Evolutionary conservation across 2,329 filamentous ascomycete species (phyloP).

Genomic region (Colletotrichum caudatum): DNA sequence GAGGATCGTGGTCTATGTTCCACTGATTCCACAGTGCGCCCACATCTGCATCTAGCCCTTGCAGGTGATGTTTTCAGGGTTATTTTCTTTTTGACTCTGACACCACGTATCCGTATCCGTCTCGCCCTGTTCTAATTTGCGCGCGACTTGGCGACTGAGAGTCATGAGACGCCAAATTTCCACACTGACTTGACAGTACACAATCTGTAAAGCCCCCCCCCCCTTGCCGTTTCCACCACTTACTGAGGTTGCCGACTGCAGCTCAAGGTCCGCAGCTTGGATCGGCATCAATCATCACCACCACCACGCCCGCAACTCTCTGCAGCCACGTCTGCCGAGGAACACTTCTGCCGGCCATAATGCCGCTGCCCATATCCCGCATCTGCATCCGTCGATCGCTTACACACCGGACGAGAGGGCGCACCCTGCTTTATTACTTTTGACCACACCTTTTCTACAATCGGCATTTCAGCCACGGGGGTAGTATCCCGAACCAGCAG

Average conservation of each 20-base stretch:
- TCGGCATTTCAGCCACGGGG: neutral
- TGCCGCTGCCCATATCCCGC: conserved; percentile 19
- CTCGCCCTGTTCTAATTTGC: neutral
- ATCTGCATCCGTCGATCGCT: conserved; percentile 7
- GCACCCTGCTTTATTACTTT: neutral
- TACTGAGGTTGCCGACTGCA: conserved; percentile 5
- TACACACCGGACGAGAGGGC: neutral
- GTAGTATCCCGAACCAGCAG: neutral
- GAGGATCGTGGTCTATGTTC: neutral
- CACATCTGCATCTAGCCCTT: conserved; percentile 1
- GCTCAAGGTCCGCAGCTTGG: conserved; percentile 15
- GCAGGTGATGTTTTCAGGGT: neutral
- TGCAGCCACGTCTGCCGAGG: conserved; percentile 34
- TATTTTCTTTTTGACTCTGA: neutral
- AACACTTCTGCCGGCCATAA: conserved; percentile 5
- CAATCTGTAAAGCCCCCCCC: neutral
- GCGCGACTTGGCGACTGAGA: conserved; percentile 7
- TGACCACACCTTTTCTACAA: neutral
- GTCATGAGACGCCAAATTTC: conserved; percentile 10
- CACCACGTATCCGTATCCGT: neutral
- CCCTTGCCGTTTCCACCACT: conserved; percentile 3
- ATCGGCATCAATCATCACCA: conserved; percentile 21
- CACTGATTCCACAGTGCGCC: neutral
- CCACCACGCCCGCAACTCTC: conserved; percentile 30
- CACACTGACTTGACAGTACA: conserved; percentile 13